Base-by-base conservation (phyloP, 192 early-diverging fungal species). In the Gaertneriomyces sp. region DNA sequence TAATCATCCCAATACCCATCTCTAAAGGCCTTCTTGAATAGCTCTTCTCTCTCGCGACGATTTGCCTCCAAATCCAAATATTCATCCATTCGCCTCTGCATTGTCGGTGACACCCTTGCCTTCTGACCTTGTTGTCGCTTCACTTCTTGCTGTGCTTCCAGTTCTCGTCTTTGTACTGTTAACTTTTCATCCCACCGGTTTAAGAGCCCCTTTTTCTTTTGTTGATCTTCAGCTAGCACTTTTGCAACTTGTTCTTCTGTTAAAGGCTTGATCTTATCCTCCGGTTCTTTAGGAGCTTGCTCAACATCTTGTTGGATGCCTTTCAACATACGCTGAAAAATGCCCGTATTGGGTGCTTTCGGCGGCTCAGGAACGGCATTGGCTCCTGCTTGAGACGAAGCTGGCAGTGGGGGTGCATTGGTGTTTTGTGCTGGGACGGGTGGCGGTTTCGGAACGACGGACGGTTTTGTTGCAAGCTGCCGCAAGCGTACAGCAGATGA, bases 1-100 rank as follows among this genome's bases (percentile, higher is more conserved):
- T 49, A 47, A 63, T 76, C 70, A 56, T 73, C 71, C 53, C 54
- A 79, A 51, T 79, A 76, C 3, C 77, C 77, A 6, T 69, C 57
- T 10, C 56, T 7, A 44, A 78, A 72, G 9, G 74, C 74, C 25
- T 71, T 39, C 54, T 76, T 64, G 16, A 78, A 20, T 14, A 78
- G 51, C 12, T 64, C 45, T 51, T 77, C 64, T 33, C 66, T 45
- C 46, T 77, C 50, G 2, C 44, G 70, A 8, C 56, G 16, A 43
- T 73, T 67, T 3, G 54, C 44, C 33, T 77, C 71, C 12, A 53
- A 12, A 67, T 73, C 70, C 39, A 77, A 46, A 42, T 63, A 77
- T 19, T 65, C 47, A 51, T 78, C 74, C 66, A 75, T 74, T 7
- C 51, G 49, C 61, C 54, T 64, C 44, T 70, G 53, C 53, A 74